A percentile compares a stretch with the other conserved stretches of the same genome.
Conservation (phyloP, 1,284 basidiomycete species). For the Pisolithus thermaeus region DNA sequence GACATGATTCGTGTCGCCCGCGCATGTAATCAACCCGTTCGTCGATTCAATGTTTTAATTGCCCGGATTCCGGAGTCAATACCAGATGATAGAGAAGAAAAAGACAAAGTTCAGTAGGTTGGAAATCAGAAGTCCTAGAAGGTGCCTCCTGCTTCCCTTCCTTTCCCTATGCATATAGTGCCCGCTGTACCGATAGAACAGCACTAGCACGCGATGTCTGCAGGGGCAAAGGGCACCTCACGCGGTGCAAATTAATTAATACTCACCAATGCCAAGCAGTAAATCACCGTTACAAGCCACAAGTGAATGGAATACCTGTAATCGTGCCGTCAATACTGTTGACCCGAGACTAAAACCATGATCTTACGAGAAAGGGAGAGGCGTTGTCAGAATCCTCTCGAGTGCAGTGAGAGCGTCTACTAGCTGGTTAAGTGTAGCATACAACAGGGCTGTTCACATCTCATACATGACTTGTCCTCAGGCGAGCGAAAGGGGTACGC, state of each 20-base stretch:
- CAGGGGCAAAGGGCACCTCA: background rate
- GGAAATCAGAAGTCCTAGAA: background rate
- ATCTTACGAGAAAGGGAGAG: conserved; percentile 71
- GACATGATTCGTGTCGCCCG: no score
- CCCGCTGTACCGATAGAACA: background rate
- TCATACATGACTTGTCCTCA: background rate
- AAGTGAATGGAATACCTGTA: conserved; percentile 58
- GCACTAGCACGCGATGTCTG: background rate
- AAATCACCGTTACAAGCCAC: conserved; percentile 57
- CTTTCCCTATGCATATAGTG: background rate
- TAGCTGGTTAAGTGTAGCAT: conserved; percentile 49
- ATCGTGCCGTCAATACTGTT: background rate
- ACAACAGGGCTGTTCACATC: conserved; percentile 41
- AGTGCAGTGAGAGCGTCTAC: conserved; percentile 66
- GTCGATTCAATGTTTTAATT: background rate
- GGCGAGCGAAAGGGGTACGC: conserved; percentile 17
- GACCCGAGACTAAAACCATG: conserved; percentile 2
- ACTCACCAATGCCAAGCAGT: conserved; percentile 49
- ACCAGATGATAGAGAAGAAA: background rate
- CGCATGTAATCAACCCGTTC: background rate
- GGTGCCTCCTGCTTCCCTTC: conserved; percentile 8
- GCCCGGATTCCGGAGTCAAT: background rate
- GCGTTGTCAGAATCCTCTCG: conserved; percentile 73
- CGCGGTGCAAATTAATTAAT: background rate
- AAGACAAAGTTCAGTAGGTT: conserved; percentile 7